Percentiles rank a stretch among this genome's conserved stretches.
These are phyloP conservation scores for Paxillus rubicundulus DNA, from an alignment of 768 basidiomycete species.

Conservation along the genomic window DNA sequence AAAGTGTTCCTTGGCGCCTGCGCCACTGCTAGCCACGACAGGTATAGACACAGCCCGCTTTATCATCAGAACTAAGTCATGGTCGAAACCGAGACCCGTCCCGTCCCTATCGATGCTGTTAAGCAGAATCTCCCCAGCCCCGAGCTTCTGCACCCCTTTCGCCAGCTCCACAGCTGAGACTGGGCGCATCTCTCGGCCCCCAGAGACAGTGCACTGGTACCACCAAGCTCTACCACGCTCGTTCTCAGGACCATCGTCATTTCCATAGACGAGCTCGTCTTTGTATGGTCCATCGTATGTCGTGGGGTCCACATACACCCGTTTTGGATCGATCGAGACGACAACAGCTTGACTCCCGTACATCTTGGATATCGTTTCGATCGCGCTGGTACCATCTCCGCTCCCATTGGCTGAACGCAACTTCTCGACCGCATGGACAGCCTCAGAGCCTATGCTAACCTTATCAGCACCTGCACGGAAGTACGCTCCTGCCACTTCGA, in stretches of 20 bases:
- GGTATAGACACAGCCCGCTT: conserved; percentile 80
- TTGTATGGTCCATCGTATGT: conserved; percentile 68
- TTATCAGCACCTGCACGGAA: conserved; percentile 99
- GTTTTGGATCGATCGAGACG: conserved; percentile 91
- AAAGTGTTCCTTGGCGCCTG: conserved; percentile 81
- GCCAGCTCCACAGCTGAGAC: conserved; percentile 92
- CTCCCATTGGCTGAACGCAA: conserved; percentile 50
- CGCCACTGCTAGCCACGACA: conserved; percentile 93
- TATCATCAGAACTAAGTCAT: conserved; percentile 75
- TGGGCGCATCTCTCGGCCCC: conserved; percentile 80
- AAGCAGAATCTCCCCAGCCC: conserved; percentile 92
- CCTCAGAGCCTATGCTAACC: conserved; percentile 95
- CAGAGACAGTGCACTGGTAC: conserved; percentile 98
- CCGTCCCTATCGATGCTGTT: conserved; percentile 98
- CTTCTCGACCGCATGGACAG: conserved; percentile 90
- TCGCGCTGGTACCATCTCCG: conserved; percentile 75
- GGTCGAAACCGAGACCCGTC: conserved; percentile 87
- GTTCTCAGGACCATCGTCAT: conserved; percentile 43
- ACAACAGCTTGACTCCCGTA: conserved; percentile 98
- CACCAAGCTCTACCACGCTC: conserved; percentile 86
- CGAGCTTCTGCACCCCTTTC: conserved; percentile 82
- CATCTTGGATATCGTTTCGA: conserved; percentile 85
- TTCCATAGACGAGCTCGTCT: conserved; percentile 54
- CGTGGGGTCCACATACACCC: conserved; percentile 70
- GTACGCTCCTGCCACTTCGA: conserved; percentile 94